Percentiles rank a stretch among this genome's conserved stretches.
phyloP scores from a whole-genome alignment of 2,329 filamentous ascomycete species.

The Teratosphaeria nubilosa region DNA sequence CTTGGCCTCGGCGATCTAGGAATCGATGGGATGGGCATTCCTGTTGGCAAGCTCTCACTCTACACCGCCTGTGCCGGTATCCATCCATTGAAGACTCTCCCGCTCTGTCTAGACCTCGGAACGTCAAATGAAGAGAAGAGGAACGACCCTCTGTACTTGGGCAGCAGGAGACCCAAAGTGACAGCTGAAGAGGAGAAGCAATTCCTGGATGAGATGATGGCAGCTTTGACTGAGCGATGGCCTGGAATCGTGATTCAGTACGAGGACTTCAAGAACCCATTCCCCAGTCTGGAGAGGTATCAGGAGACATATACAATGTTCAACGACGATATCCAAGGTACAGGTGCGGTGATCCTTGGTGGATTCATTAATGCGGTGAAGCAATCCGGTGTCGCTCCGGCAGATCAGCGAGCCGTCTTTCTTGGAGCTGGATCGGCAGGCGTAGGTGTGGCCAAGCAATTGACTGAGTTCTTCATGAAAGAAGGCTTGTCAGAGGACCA shows the following conservation, averaged over 20 bases:
- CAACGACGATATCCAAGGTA: conserved; percentile 98
- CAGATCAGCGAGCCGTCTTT: conserved; percentile 91
- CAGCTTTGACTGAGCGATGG: conserved; percentile 69
- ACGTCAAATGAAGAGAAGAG: conserved; percentile 53
- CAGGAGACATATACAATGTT: conserved; percentile 86
- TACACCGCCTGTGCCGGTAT: conserved; percentile 96
- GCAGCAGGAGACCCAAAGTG: conserved; percentile 73
- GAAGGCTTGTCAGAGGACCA: conserved; percentile 81
- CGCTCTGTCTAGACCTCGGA: conserved; percentile 53
- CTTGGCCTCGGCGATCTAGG: conserved; percentile 89
- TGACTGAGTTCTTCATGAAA: conserved; percentile 92
- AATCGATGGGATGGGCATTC: conserved; percentile 95
- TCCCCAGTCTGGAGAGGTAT: conserved; percentile 85
- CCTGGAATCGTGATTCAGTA: conserved; percentile 76
- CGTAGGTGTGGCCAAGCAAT: conserved; percentile 94
- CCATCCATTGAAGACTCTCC: conserved; percentile 60
- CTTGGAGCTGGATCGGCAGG: conserved; percentile 91
- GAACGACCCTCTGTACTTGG: conserved; percentile 84
- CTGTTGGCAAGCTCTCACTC: conserved; percentile 88
- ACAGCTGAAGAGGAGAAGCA: conserved; percentile 68
- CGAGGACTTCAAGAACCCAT: conserved; percentile 96
- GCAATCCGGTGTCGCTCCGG: conserved; percentile 70
- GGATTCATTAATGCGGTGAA: conserved; percentile 71
- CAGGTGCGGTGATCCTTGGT: conserved; percentile 84
- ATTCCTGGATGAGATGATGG: conserved; percentile 97